Evolutionary conservation across 805 yeast genomes (phyloP).

Genomic region (Kregervanrija fluxuum): DNA sequence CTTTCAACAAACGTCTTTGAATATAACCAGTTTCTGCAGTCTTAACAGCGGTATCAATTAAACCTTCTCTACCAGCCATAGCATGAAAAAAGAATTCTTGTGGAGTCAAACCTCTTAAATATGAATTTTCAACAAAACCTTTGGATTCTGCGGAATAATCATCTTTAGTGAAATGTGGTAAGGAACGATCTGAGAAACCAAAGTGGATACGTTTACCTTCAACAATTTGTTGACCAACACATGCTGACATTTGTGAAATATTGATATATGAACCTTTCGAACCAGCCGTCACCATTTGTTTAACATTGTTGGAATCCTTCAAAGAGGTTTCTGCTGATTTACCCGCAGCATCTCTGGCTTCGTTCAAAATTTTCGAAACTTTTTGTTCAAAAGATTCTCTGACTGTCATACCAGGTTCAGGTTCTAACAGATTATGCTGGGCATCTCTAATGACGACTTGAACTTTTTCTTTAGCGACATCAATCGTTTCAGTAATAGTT

Average conservation of each 20-base stretch:
- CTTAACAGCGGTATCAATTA: conserved; percentile 98
- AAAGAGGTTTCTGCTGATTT: conserved; percentile 95
- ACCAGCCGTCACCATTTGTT: conserved; percentile 99
- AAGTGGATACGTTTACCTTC: conserved; percentile 99
- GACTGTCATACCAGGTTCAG: conserved; percentile 99
- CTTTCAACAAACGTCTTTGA: conserved; percentile 83
- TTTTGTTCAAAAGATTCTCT: conserved; percentile 98
- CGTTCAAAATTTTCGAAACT: conserved; percentile 89
- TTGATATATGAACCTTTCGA: conserved; percentile 98
- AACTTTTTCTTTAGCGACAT: conserved; percentile 88
- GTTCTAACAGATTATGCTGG: conserved; percentile 77
- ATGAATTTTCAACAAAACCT: conserved; percentile 96
- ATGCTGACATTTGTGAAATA: conserved; percentile 98
- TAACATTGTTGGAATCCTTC: conserved; percentile 90
- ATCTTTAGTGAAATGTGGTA: conserved; percentile 97
- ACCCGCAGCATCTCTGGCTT: conserved; percentile 99
- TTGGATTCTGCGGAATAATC: conserved; percentile 98
- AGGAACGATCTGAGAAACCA: conserved; percentile 91
- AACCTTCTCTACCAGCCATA: conserved; percentile 98
- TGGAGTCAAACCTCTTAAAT: conserved; percentile 94
- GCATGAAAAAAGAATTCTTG: conserved; percentile 93
- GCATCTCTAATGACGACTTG: conserved; percentile 92
- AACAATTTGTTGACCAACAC: conserved; percentile 99
- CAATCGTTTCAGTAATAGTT: conserved; percentile 86
- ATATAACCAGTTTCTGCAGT: conserved; percentile 99